Evolutionary conservation across 1,284 basidiomycete genomes (phyloP).

Genomic region (Puccinia coronata): DNA sequence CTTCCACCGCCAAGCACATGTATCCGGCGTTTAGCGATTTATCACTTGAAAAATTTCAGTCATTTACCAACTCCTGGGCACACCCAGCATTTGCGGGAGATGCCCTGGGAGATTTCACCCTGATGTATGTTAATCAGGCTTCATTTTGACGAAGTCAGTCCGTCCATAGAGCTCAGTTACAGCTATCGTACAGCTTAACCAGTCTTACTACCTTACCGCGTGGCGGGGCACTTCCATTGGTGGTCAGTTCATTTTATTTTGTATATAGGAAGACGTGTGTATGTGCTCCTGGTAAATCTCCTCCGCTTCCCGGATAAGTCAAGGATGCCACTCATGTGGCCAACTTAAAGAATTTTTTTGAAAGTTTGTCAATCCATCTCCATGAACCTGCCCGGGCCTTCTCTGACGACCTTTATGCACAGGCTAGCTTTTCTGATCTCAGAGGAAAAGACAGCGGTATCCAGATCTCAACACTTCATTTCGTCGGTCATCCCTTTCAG

Average conservation of each 20-base stretch:
- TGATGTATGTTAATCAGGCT: constrained; percentile 32
- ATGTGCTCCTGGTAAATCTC: constrained; percentile 33
- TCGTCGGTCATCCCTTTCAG: background rate
- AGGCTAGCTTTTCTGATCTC: constrained; percentile 16
- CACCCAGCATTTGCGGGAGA: constrained; percentile 2
- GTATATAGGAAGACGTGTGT: constrained; percentile 23
- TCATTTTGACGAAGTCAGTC: constrained; percentile 17
- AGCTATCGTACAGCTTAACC: constrained; percentile 24
- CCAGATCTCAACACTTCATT: constrained; percentile 1
- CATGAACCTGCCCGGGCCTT: constrained; percentile 10
- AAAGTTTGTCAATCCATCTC: constrained; percentile 34
- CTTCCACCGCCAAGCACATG: background rate
- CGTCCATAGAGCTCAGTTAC: constrained; percentile 8
- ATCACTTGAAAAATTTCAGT: background rate
- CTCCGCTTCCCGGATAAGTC: constrained; percentile 15
- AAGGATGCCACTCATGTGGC: constrained; percentile 5
- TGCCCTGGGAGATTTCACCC: constrained; percentile 10
- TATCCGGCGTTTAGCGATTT: constrained; percentile 22
- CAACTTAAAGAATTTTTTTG: background rate
- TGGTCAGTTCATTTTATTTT: background rate
- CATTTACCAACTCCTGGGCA: background rate
- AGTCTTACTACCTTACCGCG: constrained; percentile 20
- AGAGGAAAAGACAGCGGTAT: background rate
- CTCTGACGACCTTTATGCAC: constrained; percentile 25
- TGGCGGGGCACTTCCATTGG: constrained; percentile 16